Percentiles rank a stretch among this genome's conserved stretches.
phyloP scores from a whole-genome alignment of 2,329 filamentous ascomycete species.

The Albifimbria verrucaria region DNA sequence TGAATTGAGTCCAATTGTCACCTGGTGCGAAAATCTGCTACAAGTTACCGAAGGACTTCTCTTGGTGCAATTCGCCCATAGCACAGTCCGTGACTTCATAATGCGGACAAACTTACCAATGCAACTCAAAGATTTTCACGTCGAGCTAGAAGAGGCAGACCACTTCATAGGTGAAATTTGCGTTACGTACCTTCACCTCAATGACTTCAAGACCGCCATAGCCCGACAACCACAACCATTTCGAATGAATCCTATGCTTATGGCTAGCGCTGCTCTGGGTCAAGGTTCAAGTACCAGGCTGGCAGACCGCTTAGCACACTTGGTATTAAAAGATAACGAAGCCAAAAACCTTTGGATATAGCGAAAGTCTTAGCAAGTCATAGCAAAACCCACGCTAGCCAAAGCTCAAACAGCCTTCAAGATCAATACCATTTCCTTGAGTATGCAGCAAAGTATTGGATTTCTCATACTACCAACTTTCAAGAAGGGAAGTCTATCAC shows the following conservation, averaged over 20 bases:
- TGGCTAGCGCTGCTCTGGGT: not conserved
- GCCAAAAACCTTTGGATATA: not conserved
- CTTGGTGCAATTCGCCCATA: slow-evolving; percentile 30
- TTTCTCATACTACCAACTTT: not conserved
- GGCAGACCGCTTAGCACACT: not conserved
- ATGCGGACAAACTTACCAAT: not conserved
- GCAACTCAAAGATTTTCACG: not conserved
- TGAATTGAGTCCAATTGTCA: slow-evolving; percentile 19
- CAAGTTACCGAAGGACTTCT: slow-evolving; percentile 25
- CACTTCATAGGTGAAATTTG: slow-evolving; percentile 1
- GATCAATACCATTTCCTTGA: not conserved
- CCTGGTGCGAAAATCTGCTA: slow-evolving; percentile 31
- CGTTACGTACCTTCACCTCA: slow-evolving; percentile 2
- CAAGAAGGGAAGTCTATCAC: not conserved
- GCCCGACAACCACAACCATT: not conserved
- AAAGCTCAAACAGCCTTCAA: not conserved
- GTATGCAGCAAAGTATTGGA: not conserved
- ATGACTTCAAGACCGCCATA: not conserved
- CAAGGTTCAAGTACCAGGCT: not conserved
- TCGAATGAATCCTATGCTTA: not conserved
- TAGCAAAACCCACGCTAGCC: not conserved
- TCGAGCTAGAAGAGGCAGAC: not conserved
- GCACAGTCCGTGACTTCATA: slow-evolving; percentile 27
- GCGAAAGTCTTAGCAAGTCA: not conserved
- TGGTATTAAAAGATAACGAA: not conserved